Evolutionary conservation across 371 early-diverging fungal species (phyloP), one percentile per base, ranked within the genome.

Genomic region (Blakeslea trispora): DNA sequence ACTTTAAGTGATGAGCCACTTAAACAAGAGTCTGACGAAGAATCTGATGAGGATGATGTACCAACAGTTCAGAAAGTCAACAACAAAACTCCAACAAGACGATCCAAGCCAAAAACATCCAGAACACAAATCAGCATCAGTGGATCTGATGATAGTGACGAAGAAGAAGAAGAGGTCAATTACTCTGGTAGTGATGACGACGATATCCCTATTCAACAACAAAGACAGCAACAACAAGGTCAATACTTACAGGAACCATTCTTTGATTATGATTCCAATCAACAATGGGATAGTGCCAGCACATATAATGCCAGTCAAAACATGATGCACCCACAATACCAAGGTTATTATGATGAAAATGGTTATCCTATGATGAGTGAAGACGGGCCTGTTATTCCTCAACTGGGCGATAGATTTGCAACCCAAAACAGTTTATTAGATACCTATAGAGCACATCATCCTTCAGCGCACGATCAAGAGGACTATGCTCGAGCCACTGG

Each of bases 401-500:
- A 58, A 37, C 55, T 67, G 7, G 67, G 67, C 3, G 67, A 67
- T 49, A 22, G 53, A 23, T 71, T 68, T 50, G 72, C 72, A 11
- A 71, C 69, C 6, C 73, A 70, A 53, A 66, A 74, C 50, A 70
- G 69, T 42, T 55, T 78, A 3, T 48, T 78, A 23, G 75, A 71
- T 28, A 60, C 67, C 15, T 73, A 61, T 17, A 58, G 68, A 22
- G 60, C 66, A 4, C 74, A 73, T 32, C 69, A 55, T 24, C 61
- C 69, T 11, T 66, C 73, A 23, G 71, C 71, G 17, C 66, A 65
- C 44, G 77, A 77, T 18, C 73, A 73, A 58, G 64, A 68, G 28
- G 77, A 69, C 7, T 74, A 70, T 53, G 80, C 80, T 11, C 47
- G 65, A 53, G 72, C 63, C 13, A 61, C 74, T 2, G 79, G 79